Base-by-base conservation (phyloP, 257 asterid genomes). In the Sherardia arvensis region DNA sequence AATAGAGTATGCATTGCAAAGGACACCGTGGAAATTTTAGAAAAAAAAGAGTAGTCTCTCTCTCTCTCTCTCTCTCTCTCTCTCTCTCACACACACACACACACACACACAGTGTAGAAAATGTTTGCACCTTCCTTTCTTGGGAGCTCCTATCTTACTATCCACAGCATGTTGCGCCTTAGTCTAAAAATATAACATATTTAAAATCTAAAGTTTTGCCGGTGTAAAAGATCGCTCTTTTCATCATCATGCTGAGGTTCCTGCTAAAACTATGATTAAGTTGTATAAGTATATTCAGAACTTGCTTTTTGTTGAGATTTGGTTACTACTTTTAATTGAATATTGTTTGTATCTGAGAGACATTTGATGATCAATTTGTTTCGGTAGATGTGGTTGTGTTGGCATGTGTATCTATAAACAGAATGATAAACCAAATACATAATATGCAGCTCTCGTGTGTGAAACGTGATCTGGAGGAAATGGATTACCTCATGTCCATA, bases 401-500 rank as follows among this genome's bases (percentile, higher is more conserved):
- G 25, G 49, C 10, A 9, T 5, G 15, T 38, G 23, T 27, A 22
- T 38, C 66, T 25, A 59, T 61, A 2, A 30, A 9, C 29, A 14
- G 26, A 27, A 18, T 32, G 43, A 36, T 53, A 58, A 54, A 74
- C 56, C 62, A 38, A 64, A 67, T 64, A 48, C 55, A 40, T 67
- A 61, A 60, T 70, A 49, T 70, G 78, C 93, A 87, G 99, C 95
- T 87, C 71, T 92, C 97, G 53, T 81, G 72, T 68, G 83, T 85
- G 56, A 85, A 80, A 68, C 80, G 80, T 79, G 99, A 92, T 77
- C 73, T 92, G 78, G 96, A 85, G 83, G 97, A 89, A 76, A 92
- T 92, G 99, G 90, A 85, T 78, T 82, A 80, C 77, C 81, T 89
- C 76, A 85, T 92, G 99, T 85, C 97, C 84, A 73, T 80, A 84